These are phyloP conservation scores for Komagataella pastoris DNA, from an alignment of 805 yeast genomes.

Conservation along the genomic window DNA sequence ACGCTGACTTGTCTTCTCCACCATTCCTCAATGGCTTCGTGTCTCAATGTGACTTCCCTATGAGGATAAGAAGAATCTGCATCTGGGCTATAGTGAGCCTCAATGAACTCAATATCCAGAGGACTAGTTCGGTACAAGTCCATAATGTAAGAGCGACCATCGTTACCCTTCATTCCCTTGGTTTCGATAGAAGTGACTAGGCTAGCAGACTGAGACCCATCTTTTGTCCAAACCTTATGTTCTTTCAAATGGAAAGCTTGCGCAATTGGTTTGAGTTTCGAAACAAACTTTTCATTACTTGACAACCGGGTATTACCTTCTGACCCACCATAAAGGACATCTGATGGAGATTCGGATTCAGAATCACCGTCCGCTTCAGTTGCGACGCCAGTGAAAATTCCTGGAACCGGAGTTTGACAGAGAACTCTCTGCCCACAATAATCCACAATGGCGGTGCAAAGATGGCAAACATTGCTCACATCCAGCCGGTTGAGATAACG, in stretches of 20 bases:
- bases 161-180: conserved; percentile 79
- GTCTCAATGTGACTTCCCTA: conserved; percentile 62
- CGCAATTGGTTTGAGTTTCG: conserved; percentile 45
- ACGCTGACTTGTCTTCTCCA: conserved; percentile 57
- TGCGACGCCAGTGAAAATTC: conserved; percentile 32
- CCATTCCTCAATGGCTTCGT: conserved; percentile 88
- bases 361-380: conserved; percentile 25
- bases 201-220: conserved; percentile 27
- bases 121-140: conserved; percentile 83
- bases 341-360: conserved; percentile 18
- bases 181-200: conserved; percentile 63
- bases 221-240: conserved; percentile 41
- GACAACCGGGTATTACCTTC: conserved; percentile 42
- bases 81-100: conserved; percentile 31
- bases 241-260: conserved; percentile 68
- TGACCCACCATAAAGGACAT: conserved; percentile 64
- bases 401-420: conserved; percentile 95
- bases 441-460: conserved; percentile 80
- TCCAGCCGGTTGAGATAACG: conserved; percentile 57
- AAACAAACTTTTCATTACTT: conserved; percentile 37
- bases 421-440: conserved; percentile 79
- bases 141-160: conserved; percentile 70
- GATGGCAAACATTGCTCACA: conserved; percentile 46
- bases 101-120: conserved; percentile 66
- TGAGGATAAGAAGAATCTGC: conserved; percentile 64